Evolutionary conservation across 495 filamentous ascomycete species (phyloP).

Genomic region (Tirmania nivea): DNA sequence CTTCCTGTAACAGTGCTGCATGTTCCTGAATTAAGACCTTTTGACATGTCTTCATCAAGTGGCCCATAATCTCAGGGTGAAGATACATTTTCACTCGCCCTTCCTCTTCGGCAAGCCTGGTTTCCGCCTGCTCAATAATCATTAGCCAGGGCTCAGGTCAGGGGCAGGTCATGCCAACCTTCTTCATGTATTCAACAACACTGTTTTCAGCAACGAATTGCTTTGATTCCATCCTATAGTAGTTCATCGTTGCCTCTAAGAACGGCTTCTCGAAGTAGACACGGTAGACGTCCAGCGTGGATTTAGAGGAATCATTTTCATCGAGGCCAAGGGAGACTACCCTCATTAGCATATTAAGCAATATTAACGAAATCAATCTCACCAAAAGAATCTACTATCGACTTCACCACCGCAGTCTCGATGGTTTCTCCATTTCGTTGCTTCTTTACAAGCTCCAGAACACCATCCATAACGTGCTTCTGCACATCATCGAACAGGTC

Average conservation of each 20-base stretch:
- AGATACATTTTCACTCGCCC: slow-evolving; percentile 82
- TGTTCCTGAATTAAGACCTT: slow-evolving; percentile 76
- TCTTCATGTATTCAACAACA: slow-evolving; percentile 99
- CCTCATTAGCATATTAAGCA: neutral
- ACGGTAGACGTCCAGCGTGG: slow-evolving; percentile 85
- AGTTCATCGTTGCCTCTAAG: slow-evolving; percentile 58
- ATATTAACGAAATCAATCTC: neutral
- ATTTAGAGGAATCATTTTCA: slow-evolving; percentile 77
- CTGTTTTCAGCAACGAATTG: slow-evolving; percentile 92
- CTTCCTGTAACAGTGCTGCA: slow-evolving; percentile 61
- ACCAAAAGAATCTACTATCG: slow-evolving; percentile 76
- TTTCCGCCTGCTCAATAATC: slow-evolving; percentile 35
- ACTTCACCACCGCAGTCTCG: slow-evolving; percentile 89
- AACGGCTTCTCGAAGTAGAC: slow-evolving; percentile 82
- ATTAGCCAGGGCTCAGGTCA: neutral
- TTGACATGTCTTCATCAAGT: slow-evolving; percentile 71
- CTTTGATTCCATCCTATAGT: slow-evolving; percentile 82
- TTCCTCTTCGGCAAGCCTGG: slow-evolving; percentile 81
- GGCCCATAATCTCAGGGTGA: slow-evolving; percentile 63
- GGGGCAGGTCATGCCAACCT: slow-evolving; percentile 22
- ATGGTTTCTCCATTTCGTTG: slow-evolving; percentile 96
- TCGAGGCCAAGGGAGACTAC: slow-evolving; percentile 81
- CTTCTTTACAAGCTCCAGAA: slow-evolving; percentile 88
- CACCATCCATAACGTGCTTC: slow-evolving; percentile 78
- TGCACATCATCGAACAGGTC: slow-evolving; percentile 73